Evolutionary conservation across 106 monocot genomes (phyloP), one percentile per base, ranked within the genome.

Genomic region (Hemerocallis citrina): DNA sequence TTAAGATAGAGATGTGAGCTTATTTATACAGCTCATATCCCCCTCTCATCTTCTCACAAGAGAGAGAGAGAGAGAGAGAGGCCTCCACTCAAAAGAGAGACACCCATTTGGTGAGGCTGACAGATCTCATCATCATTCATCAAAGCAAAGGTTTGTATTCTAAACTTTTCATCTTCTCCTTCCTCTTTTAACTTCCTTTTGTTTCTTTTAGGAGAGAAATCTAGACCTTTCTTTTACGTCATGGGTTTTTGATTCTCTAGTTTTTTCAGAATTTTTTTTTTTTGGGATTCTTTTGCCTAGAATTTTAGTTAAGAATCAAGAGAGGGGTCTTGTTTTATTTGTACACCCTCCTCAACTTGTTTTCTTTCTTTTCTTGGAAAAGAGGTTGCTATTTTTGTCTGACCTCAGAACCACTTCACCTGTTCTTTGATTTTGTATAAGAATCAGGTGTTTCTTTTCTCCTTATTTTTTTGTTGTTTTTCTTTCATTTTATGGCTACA

Each of bases 401-500:
- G 13, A 52, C 20, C 31, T 40, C 12, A n/a, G n/a, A n/a, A n/a
- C n/a, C n/a, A n/a, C n/a, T n/a, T n/a, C 40, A 31, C 71, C 1
- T 14, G 62, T 65, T 74, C 57, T 52, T 74, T 59, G 31, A 27
- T 66, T 74, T 59, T 74, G 22, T 21, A 34, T 36, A 22, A 60
- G 66, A 74, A 47, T 36, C 3, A 42, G 48, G 33, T 10, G 23
- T 24, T 12, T 59, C 48, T 63, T 31, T 54, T 40, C 7, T 40
- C 7, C 1, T 63, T 12, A 28, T 11, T 32, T 59, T 31, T 13
- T 55, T 42, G 15, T 52, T 39, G 13, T 20, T 1, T 41, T 17
- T 4, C 15, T 10, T 22, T 37, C 22, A 6, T 8, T 54, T 3
- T 24, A 73, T 73, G 74, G 74, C 67, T 15, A 61, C 74, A 52